Evolutionary conservation across 2,329 filamentous ascomycete species (phyloP).

Genomic region (Fusarium sp.): DNA sequence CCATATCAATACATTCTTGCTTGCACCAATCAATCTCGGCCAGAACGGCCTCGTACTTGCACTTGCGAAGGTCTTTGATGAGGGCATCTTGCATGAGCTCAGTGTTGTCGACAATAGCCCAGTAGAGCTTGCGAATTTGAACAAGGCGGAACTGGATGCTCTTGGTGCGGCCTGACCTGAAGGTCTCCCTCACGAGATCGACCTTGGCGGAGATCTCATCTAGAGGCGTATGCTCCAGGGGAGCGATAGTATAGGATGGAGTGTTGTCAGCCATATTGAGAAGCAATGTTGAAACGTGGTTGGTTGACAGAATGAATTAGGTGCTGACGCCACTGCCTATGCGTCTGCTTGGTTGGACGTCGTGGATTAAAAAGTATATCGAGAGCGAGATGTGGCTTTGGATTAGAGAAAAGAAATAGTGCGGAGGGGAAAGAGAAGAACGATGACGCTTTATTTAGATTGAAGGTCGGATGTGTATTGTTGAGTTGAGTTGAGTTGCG

Average conservation of each 20-base stretch:
- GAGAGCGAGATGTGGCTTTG: not conserved
- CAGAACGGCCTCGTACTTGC: conserved; percentile 78
- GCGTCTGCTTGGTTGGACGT: not conserved
- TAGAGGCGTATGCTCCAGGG: conserved; percentile 72
- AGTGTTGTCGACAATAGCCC: conserved; percentile 86
- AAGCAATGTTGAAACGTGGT: conserved; percentile 20
- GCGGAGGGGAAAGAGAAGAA: not conserved
- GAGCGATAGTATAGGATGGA: conserved; percentile 56
- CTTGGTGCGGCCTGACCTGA: conserved; percentile 83
- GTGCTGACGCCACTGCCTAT: conserved; percentile 25
- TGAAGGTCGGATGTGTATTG: conserved; percentile 2
- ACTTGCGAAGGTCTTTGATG: conserved; percentile 82
- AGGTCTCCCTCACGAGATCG: conserved; percentile 75
- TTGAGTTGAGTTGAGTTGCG: not conserved
- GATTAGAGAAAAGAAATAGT: not conserved
- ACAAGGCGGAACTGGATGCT: conserved; percentile 83
- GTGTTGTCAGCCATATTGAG: conserved; percentile 56
- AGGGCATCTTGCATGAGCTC: conserved; percentile 80
- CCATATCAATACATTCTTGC: conserved; percentile 83
- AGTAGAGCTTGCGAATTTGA: conserved; percentile 95
- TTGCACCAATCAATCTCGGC: conserved; percentile 83
- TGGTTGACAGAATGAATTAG: conserved; percentile 18
- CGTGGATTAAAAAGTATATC: conserved; percentile 1
- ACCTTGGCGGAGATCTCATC: conserved; percentile 74
- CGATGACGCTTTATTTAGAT: not conserved